phyloP scores from a whole-genome alignment of 2,329 filamentous ascomycete species.

The Fusarium napiforme region DNA sequence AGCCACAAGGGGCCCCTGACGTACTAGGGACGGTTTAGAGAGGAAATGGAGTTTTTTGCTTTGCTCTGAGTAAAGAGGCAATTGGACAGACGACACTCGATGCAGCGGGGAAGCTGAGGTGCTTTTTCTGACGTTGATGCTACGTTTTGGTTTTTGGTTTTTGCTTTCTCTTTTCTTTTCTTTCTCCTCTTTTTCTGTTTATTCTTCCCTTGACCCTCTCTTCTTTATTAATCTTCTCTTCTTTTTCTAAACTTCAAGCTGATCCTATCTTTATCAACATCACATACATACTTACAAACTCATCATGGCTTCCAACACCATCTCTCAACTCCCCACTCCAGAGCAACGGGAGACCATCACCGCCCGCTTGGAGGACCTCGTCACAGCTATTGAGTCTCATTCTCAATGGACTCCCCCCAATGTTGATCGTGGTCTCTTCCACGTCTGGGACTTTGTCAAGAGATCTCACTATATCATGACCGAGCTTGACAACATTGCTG shows the following conservation, averaged over 20 bases:
- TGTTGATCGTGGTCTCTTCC: slow-evolving; percentile 48
- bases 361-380: slow-evolving; percentile 42
- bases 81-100: slow-evolving; percentile 22
- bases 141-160: slow-evolving; percentile 18
- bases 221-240: background rate
- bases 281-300: background rate
- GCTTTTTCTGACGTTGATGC: slow-evolving; percentile 26
- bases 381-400: slow-evolving; percentile 47
- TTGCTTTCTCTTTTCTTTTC: background rate
- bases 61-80: slow-evolving; percentile 31
- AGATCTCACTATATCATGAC: slow-evolving; percentile 55
- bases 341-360: slow-evolving; percentile 44
- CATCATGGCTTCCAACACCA: slow-evolving; percentile 34
- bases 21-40: slow-evolving; percentile 6
- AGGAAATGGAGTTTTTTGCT: slow-evolving; percentile 10
- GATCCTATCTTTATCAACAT: background rate
- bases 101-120: slow-evolving; percentile 28
- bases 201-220: background rate
- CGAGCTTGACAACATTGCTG: slow-evolving; percentile 54
- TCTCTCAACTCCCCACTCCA: slow-evolving; percentile 35
- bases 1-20: slow-evolving; percentile 21
- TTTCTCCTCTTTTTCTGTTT: background rate
- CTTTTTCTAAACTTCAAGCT: background rate
- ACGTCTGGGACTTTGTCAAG: slow-evolving; percentile 56
- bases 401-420: slow-evolving; percentile 42